Base-by-base conservation (phyloP, 2,329 filamentous ascomycete genomes). In the Alternaria gansuensis region DNA sequence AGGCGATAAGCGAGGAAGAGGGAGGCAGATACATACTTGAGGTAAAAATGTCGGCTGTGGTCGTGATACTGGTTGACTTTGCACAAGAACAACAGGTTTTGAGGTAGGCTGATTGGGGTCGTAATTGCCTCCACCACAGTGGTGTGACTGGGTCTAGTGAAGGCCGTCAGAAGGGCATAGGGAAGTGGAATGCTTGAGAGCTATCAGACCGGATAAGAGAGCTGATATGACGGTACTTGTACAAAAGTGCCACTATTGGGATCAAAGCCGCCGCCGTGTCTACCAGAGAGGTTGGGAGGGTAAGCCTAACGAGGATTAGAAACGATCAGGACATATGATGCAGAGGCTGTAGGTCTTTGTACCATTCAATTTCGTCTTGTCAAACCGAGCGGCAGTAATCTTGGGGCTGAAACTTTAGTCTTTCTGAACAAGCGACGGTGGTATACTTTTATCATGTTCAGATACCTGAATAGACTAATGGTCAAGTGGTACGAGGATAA, bases 191-290 rank as follows among this genome's bases (percentile, higher is more conserved):
- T 8, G 23, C 6, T 5, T 10, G 3, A 14, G 5, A 21, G 1
- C 8, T 1, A 24, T 56, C 33, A 3, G 39, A 69, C 67, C 5
- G 59, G 50, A 54, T 56, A 49, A 17, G 9, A 40, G 54, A 59
- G 53, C 5, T 24, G 54, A 11, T 56, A 48, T 10, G 45, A 37
- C 9, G 46, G 48, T 21, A 57, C 43, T 31, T 48, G 59, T 5
- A 59, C 54, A 45, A 66, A 69, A 1, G 57, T 46, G 39, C 57
- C 53, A 26, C 41, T 43, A 50, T 59, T 60, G 11, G 67, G 67
- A 53, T 65, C 63, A 28, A 63, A 64, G 28, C 62, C 67, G 49
- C 70, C 66, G 28, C 68, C 68, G 68, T 72, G 69, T 57, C 54
- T 60, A 31, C 54, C 57, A 52, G 56, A 26, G 5, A 50, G 23